Evolutionary conservation across 352 stramenopile genomes (phyloP), one percentile per base, ranked within the genome.

Genomic region (Globisporangium paroecandrum): DNA sequence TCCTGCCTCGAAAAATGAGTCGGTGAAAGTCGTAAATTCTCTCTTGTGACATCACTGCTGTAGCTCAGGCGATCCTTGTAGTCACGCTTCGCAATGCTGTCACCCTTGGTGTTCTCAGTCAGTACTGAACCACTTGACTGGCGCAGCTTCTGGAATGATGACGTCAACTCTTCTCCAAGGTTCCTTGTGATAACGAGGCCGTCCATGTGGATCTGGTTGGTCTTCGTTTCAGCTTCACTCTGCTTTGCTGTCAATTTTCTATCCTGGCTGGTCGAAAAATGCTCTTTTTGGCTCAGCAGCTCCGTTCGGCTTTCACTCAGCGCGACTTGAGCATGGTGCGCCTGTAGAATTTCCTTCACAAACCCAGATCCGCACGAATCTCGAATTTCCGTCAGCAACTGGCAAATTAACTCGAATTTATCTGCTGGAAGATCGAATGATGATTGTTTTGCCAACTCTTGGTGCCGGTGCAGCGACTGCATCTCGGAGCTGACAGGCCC

Each of bases 311-410:
- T 47, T 6, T 38, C 24, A 20, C 25, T 34, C 9, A 32, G 46
- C 9, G 22, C 20, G 15, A 38, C 32, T 18, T 65, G 57, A 20
- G 64, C 22, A 20, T 43, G 43, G 27, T 63, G 64, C 51, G 64
- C 54, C 24, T 32, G 10, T 10, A 69, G 46, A 29, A 69, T 57
- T 24, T 69, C 64, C 25, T n/a, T 47, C 22, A 69, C 64, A 32
- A 62, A 27, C 53, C 58, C 38, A 12, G 47, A 27, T 22, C 65
- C 68, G 7, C 68, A 72, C 3, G 62, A 65, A n/a, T 66, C 63
- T 24, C 74, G 72, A 51, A 84, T 79, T n/a, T 84, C 77, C 9
- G 49, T 70, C 36, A 84, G 68, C 36, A 84, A 36, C 18, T 77
- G 65, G 57, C 74, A 77, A 12, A 79, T 73, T 7, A 78, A 43